Percentiles rank a stretch among this genome's conserved stretches.
phyloP scores from a whole-genome alignment of 1,284 basidiomycete species.

The Phenoliferia sp. region DNA sequence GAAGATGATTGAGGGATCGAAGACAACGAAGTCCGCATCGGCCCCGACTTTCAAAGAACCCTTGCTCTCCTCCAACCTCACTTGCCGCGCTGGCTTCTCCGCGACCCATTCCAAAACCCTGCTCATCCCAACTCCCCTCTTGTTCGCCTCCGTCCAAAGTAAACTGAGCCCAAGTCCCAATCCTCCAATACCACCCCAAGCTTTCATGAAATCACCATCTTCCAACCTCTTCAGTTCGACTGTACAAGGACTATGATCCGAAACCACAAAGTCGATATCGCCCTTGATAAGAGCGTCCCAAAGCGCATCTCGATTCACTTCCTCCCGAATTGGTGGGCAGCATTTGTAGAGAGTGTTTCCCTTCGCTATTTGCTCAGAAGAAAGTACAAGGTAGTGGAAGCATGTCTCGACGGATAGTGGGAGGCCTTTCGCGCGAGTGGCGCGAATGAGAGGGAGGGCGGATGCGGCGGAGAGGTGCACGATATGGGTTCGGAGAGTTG shows the following conservation, averaged over 20 bases:
- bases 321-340: constrained; percentile 82
- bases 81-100: constrained; percentile 66
- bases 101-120: constrained; percentile 71
- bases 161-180: constrained; percentile 80
- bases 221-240: constrained; percentile 73
- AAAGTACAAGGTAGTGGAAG: constrained; percentile 81
- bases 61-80: constrained; percentile 63
- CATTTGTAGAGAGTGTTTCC: constrained; percentile 64
- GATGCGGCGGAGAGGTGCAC: constrained; percentile 83
- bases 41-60: constrained; percentile 65
- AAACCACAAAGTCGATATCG: constrained; percentile 67
- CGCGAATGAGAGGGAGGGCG: constrained; percentile 67
- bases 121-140: constrained; percentile 54
- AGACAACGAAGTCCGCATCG: constrained; percentile 80
- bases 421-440: constrained; percentile 56
- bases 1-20: constrained; percentile 65
- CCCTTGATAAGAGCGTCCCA: constrained; percentile 73
- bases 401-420: constrained; percentile 80
- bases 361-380: constrained; percentile 48
- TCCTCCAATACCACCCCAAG: constrained; percentile 89
- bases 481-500: constrained; percentile 75
- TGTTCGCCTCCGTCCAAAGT: constrained; percentile 68
- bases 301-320: constrained; percentile 76
- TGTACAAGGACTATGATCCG: constrained; percentile 88
- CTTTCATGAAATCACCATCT: constrained; percentile 71